Evolutionary conservation across 129 eudicot genomes (phyloP), one percentile per base, ranked within the genome.

Genomic region (Dittrichia graveolens): DNA sequence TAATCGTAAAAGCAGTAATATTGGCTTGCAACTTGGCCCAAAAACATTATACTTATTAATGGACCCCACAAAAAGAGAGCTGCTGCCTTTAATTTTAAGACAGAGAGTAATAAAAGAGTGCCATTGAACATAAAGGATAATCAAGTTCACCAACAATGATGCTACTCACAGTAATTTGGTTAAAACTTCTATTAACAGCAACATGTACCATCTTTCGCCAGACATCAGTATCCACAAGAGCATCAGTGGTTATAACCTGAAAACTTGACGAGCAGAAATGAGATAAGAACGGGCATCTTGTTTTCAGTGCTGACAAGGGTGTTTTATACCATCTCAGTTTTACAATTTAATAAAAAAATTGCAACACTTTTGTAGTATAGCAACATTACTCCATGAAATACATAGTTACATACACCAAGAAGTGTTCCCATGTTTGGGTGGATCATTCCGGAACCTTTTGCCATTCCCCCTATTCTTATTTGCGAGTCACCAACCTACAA

Each of bases 401-500:
- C 10, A 47, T 67, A 72, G 70, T 69, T 48, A 82, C 95, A 34
- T 87, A 94, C 98, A 66, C 98, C 96, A 79, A 94, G 98, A 91
- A 94, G 86, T 60, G 98, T 94, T 53, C 96, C 98, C 98, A 94
- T 90, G 77, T 94, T 94, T 12, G 98, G 98, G 74, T 94, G 98
- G 80, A 94, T 94, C 96, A 90, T 94, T 46, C 98, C 98, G 47
- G 98, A 93, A 69, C 98, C 98, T 80, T 93, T 93, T 74, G 96
- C 98, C 98, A 93, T 93, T 47, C 98, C 98, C 48, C 98, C 98
- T 45, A 93, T 50, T 84, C 87, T 82, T 49, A 90, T 72, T 48
- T 47, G 77, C 37, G 83, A 74, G 19, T 90, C 92, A 65, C 92
- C 95, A 77, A 94, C 84, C 98, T 94, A 47, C 41, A 60, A 35